Percentiles rank a stretch among this genome's conserved stretches.
phyloP scores from a whole-genome alignment of 805 yeast species.

The Yamadazyma olivae region DNA sequence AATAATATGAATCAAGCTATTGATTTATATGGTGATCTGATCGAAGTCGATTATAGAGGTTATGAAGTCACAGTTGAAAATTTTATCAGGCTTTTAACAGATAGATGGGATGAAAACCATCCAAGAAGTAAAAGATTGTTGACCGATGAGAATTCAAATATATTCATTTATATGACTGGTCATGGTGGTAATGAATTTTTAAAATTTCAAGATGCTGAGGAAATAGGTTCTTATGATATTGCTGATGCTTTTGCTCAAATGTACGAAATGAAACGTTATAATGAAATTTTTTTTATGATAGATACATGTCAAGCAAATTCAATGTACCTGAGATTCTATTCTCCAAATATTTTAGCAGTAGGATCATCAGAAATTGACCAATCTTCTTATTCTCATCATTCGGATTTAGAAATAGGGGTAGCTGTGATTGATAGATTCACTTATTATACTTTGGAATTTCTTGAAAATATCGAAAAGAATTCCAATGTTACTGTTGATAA shows the following conservation, averaged over 20 bases:
- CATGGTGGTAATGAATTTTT: slow-evolving; percentile 98
- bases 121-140: slow-evolving; percentile 87
- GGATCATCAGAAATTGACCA: slow-evolving; percentile 89
- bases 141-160: slow-evolving; percentile 92
- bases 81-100: slow-evolving; percentile 87
- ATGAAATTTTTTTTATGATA: slow-evolving; percentile 94
- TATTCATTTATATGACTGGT: slow-evolving; percentile 93
- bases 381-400: slow-evolving; percentile 91
- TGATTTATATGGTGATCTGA: slow-evolving; percentile 90
- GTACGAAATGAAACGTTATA: slow-evolving; percentile 93
- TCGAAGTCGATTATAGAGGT: slow-evolving; percentile 96
- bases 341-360: slow-evolving; percentile 89
- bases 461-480: slow-evolving; percentile 76
- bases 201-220: slow-evolving; percentile 98
- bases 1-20: slow-evolving; percentile 89
- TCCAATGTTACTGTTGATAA: slow-evolving; percentile 77
- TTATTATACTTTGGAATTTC: slow-evolving; percentile 81
- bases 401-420: slow-evolving; percentile 94
- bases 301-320: slow-evolving; percentile 99
- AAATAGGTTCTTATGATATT: slow-evolving; percentile 89
- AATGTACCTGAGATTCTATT: slow-evolving; percentile 88
- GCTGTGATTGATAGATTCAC: slow-evolving; percentile 98
- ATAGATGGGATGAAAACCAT: slow-evolving; percentile 92
- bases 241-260: slow-evolving; percentile 97
- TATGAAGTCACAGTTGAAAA: slow-evolving; percentile 98